Base-by-base conservation (phyloP, 768 basidiomycete species). In the Mycena amicta region DNA sequence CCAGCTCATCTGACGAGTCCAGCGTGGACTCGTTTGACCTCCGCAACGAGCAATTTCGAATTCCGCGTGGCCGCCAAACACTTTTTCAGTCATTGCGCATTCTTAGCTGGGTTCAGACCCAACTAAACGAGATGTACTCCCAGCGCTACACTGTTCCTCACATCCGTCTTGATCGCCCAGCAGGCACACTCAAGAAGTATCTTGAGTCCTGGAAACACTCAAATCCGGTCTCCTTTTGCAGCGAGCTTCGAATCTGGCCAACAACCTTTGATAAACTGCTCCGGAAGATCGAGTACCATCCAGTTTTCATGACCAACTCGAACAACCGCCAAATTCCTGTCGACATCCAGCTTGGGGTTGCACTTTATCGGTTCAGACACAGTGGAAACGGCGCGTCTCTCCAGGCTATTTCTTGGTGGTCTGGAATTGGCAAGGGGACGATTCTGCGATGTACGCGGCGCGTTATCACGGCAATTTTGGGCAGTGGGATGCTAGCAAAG, bases 391-490 rank as follows among this genome's bases (percentile, higher is more conserved):
- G 41, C 18, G 60, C 61, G 6, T 60, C 61, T 3, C 15, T 62
- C 8, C 28, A 57, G 37, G 60, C 61, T 49, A 40, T 66, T 30
- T 60, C 65, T 15, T 26, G 56, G 15, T 25, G 40, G 25, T 45
- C 66, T 18, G 65, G 66, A 15, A 43, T 58, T 16, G 55, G 57
- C 12, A 59, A 61, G 23, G 67, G 66, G 33, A 37, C 33, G 18
- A 37, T 37, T 37, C 33, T 18, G 8, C 33, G 12, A 75, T 75
- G 50, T 71, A 70, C 66, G 63, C 69, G 1, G 53, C 33, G 33
- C 33, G 33, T 37, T 37, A 37, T 37, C 33, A 37, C 33, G 33
- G 33, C 33, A 18, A 37, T 37, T 37, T 18, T 37, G 8, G 33
- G 33, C 33, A 37, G 33, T 18, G 33, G 33, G 18, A 37, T 37